Evolutionary conservation across 768 basidiomycete genomes (phyloP).

Genomic region (Suillus tomentosus): DNA sequence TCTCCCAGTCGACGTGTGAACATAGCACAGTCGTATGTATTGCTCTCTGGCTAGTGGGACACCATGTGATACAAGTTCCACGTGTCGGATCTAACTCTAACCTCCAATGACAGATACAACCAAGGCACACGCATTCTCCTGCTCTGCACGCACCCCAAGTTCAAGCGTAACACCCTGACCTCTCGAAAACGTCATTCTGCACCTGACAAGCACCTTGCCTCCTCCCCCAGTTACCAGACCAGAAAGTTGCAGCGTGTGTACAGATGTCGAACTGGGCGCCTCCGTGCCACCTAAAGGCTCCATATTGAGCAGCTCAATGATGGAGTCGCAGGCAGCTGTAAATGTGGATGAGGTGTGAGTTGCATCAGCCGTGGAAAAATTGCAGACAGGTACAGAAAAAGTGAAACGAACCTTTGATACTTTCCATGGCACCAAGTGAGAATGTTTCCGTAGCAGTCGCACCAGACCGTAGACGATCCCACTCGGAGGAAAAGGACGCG

Average conservation of each 20-base stretch:
- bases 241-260: conserved; percentile 93
- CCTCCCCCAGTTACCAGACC: conserved; percentile 90
- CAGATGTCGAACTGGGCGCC: conserved; percentile 73
- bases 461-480: conserved; percentile 86
- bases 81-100: conserved; percentile 29
- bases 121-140: conserved; percentile 80
- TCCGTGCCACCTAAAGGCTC: conserved; percentile 94
- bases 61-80: conserved; percentile 17
- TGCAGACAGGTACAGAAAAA: background rate
- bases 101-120: conserved; percentile 90
- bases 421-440: conserved; percentile 87
- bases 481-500: conserved; percentile 88
- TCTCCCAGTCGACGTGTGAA: conserved; percentile 12
- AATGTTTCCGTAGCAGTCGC: conserved; percentile 91
- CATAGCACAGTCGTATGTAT: background rate
- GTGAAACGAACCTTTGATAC: conserved; percentile 77
- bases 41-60: conserved; percentile 8
- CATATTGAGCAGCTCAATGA: conserved; percentile 96
- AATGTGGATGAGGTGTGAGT: conserved; percentile 15
- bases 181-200: conserved; percentile 92
- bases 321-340: conserved; percentile 92
- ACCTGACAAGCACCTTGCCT: conserved; percentile 93
- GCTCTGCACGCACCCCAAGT: conserved; percentile 88
- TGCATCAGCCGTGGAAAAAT: conserved; percentile 15
- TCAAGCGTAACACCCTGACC: conserved; percentile 94